Conservation (phyloP, 805 yeast species). For the Cyberlindnera sargentensis region DNA sequence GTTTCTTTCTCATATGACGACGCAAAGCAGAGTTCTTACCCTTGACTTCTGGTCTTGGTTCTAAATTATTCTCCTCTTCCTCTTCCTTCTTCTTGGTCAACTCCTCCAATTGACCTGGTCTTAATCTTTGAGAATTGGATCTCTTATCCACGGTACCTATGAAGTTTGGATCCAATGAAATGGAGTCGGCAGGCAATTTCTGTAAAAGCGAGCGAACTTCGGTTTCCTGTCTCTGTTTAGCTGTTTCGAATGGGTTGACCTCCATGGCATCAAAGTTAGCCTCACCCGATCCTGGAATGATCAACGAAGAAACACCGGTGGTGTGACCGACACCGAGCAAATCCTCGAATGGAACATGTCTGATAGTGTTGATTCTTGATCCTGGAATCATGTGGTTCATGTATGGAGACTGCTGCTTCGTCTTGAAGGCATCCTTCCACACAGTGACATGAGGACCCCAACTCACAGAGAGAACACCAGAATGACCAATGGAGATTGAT, state of each 20-base stretch:
- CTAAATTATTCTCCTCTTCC: constrained; percentile 37
- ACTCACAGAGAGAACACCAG: constrained; percentile 80
- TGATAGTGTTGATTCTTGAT: constrained; percentile 56
- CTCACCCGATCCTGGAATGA: constrained; percentile 96
- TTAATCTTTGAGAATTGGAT: constrained; percentile 55
- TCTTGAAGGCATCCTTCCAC: constrained; percentile 80
- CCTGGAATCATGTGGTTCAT: constrained; percentile 87
- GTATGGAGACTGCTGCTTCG: constrained; percentile 76
- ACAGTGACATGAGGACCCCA: constrained; percentile 95
- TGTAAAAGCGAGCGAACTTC: constrained; percentile 84
- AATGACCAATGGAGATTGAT: constrained; percentile 73
- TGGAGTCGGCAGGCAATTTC: constrained; percentile 88
- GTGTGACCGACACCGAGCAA: constrained; percentile 84
- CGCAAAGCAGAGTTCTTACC: constrained; percentile 82
- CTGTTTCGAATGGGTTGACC: constrained; percentile 84
- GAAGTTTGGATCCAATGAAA: constrained; percentile 78
- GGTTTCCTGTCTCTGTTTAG: constrained; percentile 86
- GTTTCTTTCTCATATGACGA: constrained; percentile 73
- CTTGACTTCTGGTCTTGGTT: constrained; percentile 53
- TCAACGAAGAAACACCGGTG: constrained; percentile 71
- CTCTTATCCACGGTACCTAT: constrained; percentile 80
- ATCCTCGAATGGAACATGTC: constrained; percentile 94
- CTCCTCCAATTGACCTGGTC: constrained; percentile 49
- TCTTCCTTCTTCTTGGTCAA: constrained; percentile 29
- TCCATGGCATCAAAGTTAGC: constrained; percentile 95